These are phyloP conservation scores for Hemileccinum rubropunctum DNA, from an alignment of 768 basidiomycete genomes.

Conservation along the genomic window DNA sequence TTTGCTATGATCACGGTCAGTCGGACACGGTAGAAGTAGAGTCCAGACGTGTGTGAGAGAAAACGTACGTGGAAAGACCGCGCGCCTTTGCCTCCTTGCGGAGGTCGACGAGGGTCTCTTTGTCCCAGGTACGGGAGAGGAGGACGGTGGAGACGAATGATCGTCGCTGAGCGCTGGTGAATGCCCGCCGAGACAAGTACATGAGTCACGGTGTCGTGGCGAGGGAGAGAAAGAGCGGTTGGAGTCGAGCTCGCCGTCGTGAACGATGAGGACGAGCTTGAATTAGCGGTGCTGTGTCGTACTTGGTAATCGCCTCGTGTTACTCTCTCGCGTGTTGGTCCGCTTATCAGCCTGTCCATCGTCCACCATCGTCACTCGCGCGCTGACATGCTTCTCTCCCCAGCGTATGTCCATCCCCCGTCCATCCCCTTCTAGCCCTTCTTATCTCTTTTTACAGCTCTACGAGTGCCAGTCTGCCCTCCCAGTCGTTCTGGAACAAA, in stretches of 20 bases:
- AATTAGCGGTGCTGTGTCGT: constrained; percentile 1
- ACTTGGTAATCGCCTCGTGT: constrained; percentile 34
- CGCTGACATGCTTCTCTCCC: constrained; percentile 70
- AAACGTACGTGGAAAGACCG: constrained; percentile 52
- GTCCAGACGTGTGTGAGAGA: background rate
- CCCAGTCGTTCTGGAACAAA: constrained; percentile 55
- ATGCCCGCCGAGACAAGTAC: constrained; percentile 14
- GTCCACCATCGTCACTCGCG: constrained; percentile 20
- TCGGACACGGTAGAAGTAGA: background rate
- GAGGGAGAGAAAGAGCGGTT: too few relatives aligned
- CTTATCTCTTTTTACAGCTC: constrained; percentile 49
- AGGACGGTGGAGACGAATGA: constrained; percentile 53
- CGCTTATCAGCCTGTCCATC: constrained; percentile 33
- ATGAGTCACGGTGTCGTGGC: constrained; percentile 2
- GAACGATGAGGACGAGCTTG: background rate
- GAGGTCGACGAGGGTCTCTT: constrained; percentile 46
- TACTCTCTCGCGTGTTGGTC: constrained; percentile 47
- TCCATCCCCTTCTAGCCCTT: constrained; percentile 19
- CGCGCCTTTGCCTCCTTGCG: constrained; percentile 53
- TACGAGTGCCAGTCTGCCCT: constrained; percentile 57
- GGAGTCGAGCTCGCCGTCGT: constrained; percentile 2
- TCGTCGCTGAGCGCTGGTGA: constrained; percentile 20
- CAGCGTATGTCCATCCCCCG: constrained; percentile 55
- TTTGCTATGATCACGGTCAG: constrained; percentile 36
- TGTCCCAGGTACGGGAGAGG: constrained; percentile 56